Evolutionary conservation across 1,139 yeast genomes (phyloP).

Genomic region (Hemisphaericaspora xylofermentans): DNA sequence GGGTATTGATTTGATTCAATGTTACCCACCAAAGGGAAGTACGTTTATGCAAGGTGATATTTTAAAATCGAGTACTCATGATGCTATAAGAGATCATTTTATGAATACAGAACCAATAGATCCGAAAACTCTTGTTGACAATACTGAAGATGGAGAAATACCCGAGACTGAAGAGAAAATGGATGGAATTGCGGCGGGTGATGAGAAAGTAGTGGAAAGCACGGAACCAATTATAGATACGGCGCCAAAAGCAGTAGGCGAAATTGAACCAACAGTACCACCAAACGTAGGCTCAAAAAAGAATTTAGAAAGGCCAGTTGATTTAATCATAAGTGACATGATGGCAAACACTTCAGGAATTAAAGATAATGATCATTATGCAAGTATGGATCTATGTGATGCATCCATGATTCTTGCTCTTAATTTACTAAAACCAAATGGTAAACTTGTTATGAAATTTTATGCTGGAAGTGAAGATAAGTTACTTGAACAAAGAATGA

Average conservation of each 20-base stretch:
- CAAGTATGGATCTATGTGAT: slow-evolving; percentile 46
- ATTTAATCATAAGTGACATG: slow-evolving; percentile 47
- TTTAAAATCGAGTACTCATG: slow-evolving; percentile 34
- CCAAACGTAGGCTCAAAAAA: background rate
- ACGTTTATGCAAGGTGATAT: slow-evolving; percentile 44
- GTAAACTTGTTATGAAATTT: slow-evolving; percentile 41
- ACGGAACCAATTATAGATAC: background rate
- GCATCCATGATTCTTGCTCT: slow-evolving; percentile 35
- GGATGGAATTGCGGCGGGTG: background rate
- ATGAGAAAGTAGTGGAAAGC: background rate
- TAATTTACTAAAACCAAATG: slow-evolving; percentile 30
- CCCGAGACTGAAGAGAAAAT: background rate
- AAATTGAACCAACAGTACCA: too few species aligned
- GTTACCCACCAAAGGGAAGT: slow-evolving; percentile 42
- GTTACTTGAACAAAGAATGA: slow-evolving; percentile 25
- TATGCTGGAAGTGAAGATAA: slow-evolving; percentile 42
- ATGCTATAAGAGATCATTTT: slow-evolving; percentile 24
- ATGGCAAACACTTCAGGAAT: slow-evolving; percentile 49
- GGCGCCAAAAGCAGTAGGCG: background rate
- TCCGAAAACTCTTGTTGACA: background rate
- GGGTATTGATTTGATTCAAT: slow-evolving; percentile 43
- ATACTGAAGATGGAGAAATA: slow-evolving; percentile 3
- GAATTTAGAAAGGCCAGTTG: slow-evolving; percentile 18
- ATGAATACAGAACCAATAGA: background rate
- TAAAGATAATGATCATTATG: slow-evolving; percentile 43